Conservation (phyloP, 306 rosid species). For the Vigna radiata region DNA sequence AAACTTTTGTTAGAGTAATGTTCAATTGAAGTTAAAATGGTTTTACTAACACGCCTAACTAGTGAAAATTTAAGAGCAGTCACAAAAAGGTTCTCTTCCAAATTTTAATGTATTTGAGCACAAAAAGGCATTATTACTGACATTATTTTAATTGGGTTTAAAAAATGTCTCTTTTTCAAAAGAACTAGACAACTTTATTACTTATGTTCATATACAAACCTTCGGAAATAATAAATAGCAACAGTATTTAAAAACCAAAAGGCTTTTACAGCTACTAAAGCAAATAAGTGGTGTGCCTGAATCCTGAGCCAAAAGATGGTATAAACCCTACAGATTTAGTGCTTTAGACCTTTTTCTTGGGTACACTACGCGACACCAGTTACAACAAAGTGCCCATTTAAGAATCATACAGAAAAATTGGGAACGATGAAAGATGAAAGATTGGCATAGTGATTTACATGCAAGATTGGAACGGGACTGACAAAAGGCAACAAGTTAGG, state of each 20-base stretch:
- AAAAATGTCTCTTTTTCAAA: background rate
- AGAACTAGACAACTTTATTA: background rate
- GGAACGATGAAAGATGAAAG: background rate
- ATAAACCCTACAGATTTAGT: background rate
- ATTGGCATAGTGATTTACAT: conserved; percentile 7
- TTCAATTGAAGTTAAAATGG: background rate
- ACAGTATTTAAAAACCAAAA: background rate
- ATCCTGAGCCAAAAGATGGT: background rate
- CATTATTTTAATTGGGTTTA: background rate
- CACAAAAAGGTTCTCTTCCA: background rate
- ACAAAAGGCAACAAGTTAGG: conserved; percentile 31
- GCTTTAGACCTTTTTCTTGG: background rate
- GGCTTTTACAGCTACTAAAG: background rate
- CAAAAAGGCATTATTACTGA: background rate
- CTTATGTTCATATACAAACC: background rate
- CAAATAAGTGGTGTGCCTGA: background rate
- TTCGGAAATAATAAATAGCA: background rate
- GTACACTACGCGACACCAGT: no score
- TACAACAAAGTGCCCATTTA: no score
- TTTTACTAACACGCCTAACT: no score
- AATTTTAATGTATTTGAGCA: no score
- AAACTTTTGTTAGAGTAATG: no score
- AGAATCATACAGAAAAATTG: background rate
- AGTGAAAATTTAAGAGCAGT: no score
- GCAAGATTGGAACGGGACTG: background rate